Conservation (phyloP, 768 basidiomycete genomes). For the Mycena crocata region DNA sequence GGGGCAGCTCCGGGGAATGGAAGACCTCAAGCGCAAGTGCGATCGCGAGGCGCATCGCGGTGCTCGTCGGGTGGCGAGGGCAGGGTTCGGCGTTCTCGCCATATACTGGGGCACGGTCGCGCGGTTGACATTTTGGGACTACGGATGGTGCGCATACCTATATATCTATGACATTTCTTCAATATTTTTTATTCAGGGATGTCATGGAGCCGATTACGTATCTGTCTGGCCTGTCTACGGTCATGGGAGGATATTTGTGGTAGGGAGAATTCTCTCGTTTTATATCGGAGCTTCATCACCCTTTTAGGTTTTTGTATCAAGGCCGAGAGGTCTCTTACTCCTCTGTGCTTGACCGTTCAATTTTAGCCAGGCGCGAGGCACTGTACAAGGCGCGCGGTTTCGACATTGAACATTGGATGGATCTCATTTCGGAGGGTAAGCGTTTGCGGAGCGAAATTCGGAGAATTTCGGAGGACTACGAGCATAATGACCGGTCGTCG, state of each 20-base stretch:
- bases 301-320: slow-evolving; percentile 68
- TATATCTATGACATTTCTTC: not conserved
- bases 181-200: slow-evolving; percentile 53
- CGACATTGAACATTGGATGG: slow-evolving; percentile 71
- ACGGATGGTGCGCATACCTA: slow-evolving; percentile 55
- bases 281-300: no score
- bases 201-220: slow-evolving; percentile 80
- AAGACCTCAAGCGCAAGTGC: slow-evolving; percentile 64
- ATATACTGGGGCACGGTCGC: slow-evolving; percentile 75
- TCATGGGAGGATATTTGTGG: slow-evolving; percentile 73
- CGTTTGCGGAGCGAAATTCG: slow-evolving; percentile 63
- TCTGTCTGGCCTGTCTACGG: slow-evolving; percentile 69
- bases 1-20: slow-evolving; percentile 60
- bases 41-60: slow-evolving; percentile 68
- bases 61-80: slow-evolving; percentile 66
- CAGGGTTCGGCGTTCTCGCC: slow-evolving; percentile 68
- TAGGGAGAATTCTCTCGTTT: no score
- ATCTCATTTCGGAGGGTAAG: slow-evolving; percentile 63
- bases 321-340: slow-evolving; percentile 75
- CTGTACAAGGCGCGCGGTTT: slow-evolving; percentile 69
- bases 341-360: slow-evolving; percentile 68
- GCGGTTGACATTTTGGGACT: slow-evolving; percentile 74
- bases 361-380: slow-evolving; percentile 65
- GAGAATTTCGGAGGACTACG: slow-evolving; percentile 72
- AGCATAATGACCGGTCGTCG: slow-evolving; percentile 41